Base-by-base conservation (phyloP, 495 filamentous ascomycete genomes). In the Xylaria bambusicola region DNA sequence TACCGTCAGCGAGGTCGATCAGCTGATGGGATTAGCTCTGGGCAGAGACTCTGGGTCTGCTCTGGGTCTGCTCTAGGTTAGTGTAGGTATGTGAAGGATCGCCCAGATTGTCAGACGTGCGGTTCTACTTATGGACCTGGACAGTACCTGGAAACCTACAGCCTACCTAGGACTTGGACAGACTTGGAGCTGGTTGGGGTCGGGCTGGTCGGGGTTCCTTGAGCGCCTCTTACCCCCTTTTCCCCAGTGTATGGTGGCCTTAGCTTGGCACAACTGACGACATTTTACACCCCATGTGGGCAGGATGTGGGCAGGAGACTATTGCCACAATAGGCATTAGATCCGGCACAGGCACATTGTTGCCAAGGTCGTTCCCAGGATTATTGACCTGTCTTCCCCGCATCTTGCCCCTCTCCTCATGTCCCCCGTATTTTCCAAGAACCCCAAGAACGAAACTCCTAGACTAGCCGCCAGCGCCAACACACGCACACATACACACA, bases 311-410 rank as follows among this genome's bases (percentile, higher is more conserved):
- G 24, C n/a, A n/a, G n/a, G n/a, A n/a, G n/a, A n/a, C n/a, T n/a
- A n/a, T n/a, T n/a, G n/a, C n/a, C n/a, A n/a, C n/a, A 54, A 54
- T 31, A 31, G 52, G 52, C 23, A n/a, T 29, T 54, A 54, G 38
- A 54, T 54, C 52, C 52, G 52, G 26, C 21, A 31, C n/a, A n/a
- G n/a, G n/a, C n/a, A n/a, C n/a, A n/a, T n/a, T n/a, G n/a, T n/a
- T n/a, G n/a, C n/a, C n/a, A n/a, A n/a, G n/a, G n/a, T n/a, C n/a
- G n/a, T n/a, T n/a, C n/a, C n/a, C 29, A 33, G 5, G 5, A 33
- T 15, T 23, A 54, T 33, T 38, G 33, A 7, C 38, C 15, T 26
- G 35, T 42, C 38, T 54, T 54, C 52, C 52, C 52, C 52, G 52
- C 52, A 54, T 54, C 52, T 18, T 3, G 33, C 20, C 17, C 49